Percentiles rank a stretch among this genome's conserved stretches.
Conservation (phyloP, 768 basidiomycete species). For the Mycena belliarum region DNA sequence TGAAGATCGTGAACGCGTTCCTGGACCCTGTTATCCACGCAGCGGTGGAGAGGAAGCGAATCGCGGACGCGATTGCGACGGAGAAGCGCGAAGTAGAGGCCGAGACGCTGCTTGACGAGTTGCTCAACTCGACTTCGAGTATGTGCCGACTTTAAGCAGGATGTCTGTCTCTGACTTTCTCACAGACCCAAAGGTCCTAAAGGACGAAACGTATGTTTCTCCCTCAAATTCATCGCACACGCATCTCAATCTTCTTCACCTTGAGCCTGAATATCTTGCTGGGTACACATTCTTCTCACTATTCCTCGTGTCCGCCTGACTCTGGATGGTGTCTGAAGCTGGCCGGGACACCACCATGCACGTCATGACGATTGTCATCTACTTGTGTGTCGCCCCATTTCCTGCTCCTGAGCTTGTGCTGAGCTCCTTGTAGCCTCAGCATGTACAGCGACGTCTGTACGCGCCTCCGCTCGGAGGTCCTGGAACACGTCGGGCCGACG, state of each 20-base stretch:
- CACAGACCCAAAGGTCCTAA: constrained; percentile 43
- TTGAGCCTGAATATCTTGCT: constrained; percentile 19
- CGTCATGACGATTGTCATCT: constrained; percentile 37
- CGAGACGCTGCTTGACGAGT: constrained; percentile 49
- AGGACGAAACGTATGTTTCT: constrained; percentile 43
- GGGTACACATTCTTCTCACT: constrained; percentile 1
- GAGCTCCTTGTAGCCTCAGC: constrained; percentile 1
- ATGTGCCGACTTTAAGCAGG: constrained; percentile 1
- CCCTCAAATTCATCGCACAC: neutral
- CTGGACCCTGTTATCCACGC: constrained; percentile 54
- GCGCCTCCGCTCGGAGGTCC: constrained; percentile 52
- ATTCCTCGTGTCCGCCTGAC: neutral
- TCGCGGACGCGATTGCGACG: constrained; percentile 5
- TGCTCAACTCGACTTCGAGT: constrained; percentile 59
- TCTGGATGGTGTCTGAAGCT: neutral
- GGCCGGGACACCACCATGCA: constrained; percentile 29
- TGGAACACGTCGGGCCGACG: constrained; percentile 44
- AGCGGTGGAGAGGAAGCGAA: constrained; percentile 43
- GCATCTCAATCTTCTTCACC: neutral
- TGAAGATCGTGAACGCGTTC: constrained; percentile 52
- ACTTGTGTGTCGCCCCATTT: constrained; percentile 26
- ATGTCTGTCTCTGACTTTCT: neutral
- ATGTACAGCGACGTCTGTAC: constrained; percentile 47
- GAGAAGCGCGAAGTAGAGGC: constrained; percentile 26
- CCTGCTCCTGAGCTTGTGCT: neutral